Base-by-base conservation (phyloP, 1,139 yeast species). In the Yamadazyma epiphylla region DNA sequence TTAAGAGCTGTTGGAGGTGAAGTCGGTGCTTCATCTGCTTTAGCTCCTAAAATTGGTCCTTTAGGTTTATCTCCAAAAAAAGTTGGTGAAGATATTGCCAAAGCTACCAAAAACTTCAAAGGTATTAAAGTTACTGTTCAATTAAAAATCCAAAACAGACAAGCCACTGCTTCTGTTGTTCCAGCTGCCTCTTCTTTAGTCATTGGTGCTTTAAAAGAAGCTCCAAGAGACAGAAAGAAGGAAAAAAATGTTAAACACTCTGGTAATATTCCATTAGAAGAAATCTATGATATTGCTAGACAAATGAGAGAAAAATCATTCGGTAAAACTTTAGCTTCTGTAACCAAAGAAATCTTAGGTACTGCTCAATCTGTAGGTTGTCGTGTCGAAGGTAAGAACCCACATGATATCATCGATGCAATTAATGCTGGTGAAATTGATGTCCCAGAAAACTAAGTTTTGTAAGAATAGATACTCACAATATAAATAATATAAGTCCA, bases 1-100 rank as follows among this genome's bases (percentile, higher is more conserved):
- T 79, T 91, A 74, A 87, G 98, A 85, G 97, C 98, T 73, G 94
- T 89, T 57, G 99, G 98, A 84, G 98, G 99, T 80, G 99, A 91
- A 80, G 95, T 94, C 61, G 98, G 97, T 80, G 96, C 97, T 64
- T 89, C 98, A 48, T 86, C 98, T 53, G 96, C 98, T 51, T 85
- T 94, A 64, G 98, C 98, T 58, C 98, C 98, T 69, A 91, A 91
- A 88, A 91, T 91, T 66, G 99, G 99, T 85, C 99, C 99, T 58
- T 87, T 91, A 67, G 99, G 99, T 88, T 81, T 91, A 62, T 89
- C 97, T 46, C 97, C 98, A 80, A 91, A 91, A 95, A 91, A 91
- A 85, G 96, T 94, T 64, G 99, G 99, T 87, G 99, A 91, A 76
- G 98, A 91, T 70, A 91, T 91, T 61, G 98, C 98, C 73, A 94